Conservation (phyloP, 345 rosid species). For the Eucalyptus shirleyi region DNA sequence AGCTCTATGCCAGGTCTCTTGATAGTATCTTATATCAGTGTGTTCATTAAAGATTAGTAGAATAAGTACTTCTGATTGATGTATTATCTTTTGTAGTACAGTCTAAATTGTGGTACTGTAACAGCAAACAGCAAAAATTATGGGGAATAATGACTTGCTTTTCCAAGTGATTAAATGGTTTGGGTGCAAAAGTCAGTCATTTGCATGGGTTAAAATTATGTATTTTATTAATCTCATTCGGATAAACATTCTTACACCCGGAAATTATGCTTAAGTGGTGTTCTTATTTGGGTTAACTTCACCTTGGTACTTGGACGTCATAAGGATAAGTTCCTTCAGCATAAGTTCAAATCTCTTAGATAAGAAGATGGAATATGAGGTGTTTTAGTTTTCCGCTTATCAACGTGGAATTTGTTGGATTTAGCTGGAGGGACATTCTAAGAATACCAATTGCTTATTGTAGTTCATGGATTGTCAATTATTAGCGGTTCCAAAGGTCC, state of each 20-base stretch:
- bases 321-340: not conserved
- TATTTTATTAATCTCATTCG: not conserved
- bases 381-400: not conserved
- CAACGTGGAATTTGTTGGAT: not conserved
- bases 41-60: not conserved
- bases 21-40: not conserved
- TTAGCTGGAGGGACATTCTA: not conserved
- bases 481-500: not conserved
- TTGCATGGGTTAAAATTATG: not conserved
- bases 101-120: not conserved
- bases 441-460: not conserved
- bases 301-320: not conserved
- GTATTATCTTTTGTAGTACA: not conserved
- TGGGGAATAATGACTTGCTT: not conserved
- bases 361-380: not conserved
- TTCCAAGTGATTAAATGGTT: not conserved
- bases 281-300: not conserved
- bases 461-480: not conserved
- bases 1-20: not conserved
- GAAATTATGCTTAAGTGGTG: not conserved
- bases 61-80: not conserved
- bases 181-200: not conserved
- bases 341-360: not conserved
- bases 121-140: not conserved
- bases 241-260: not conserved